Conservation (phyloP, 2,329 filamentous ascomycete genomes). For the Periglandula ipomoeae region DNA sequence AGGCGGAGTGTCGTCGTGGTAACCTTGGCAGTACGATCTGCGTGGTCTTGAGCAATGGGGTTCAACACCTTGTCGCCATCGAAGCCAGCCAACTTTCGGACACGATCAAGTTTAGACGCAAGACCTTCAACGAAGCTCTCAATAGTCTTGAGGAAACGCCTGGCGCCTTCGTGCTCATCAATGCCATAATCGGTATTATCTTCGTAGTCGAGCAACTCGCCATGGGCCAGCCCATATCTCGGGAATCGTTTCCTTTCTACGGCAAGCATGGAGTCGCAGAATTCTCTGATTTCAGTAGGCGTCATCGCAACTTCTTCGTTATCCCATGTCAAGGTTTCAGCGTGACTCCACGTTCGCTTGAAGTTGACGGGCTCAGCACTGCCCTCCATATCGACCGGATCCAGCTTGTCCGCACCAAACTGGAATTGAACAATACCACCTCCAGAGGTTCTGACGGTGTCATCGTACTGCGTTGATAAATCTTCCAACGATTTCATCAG, state of each 20-base stretch:
- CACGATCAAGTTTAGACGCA: conserved; percentile 50
- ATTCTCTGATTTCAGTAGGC: conserved; percentile 61
- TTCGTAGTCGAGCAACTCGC: conserved; percentile 56
- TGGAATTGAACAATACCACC: conserved; percentile 92
- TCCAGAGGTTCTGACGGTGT: conserved; percentile 86
- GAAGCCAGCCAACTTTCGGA: conserved; percentile 42
- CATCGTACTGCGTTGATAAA: conserved; percentile 84
- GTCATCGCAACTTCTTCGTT: conserved; percentile 66
- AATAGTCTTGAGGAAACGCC: conserved; percentile 74
- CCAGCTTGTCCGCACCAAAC: conserved; percentile 90
- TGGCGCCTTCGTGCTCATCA: conserved; percentile 73
- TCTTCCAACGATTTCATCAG: conserved; percentile 98
- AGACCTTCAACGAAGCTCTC: conserved; percentile 58
- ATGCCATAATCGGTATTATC: conserved; percentile 60
- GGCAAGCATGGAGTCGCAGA: conserved; percentile 60
- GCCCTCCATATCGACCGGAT: conserved; percentile 97
- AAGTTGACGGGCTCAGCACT: conserved; percentile 88
- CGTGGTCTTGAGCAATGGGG: conserved; percentile 27
- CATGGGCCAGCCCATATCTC: conserved; percentile 46
- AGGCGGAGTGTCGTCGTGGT: conserved; percentile 61
- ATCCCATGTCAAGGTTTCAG: conserved; percentile 66
- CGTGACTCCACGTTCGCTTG: conserved; percentile 79
- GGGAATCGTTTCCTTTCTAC: conserved; percentile 57
- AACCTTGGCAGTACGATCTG: conserved; percentile 74
- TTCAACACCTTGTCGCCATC: conserved; percentile 18